A percentile compares a stretch with the other conserved stretches of the same genome.
Evolutionary conservation across 495 filamentous ascomycete genomes (phyloP).

Genomic region (Penicillium angulare): DNA sequence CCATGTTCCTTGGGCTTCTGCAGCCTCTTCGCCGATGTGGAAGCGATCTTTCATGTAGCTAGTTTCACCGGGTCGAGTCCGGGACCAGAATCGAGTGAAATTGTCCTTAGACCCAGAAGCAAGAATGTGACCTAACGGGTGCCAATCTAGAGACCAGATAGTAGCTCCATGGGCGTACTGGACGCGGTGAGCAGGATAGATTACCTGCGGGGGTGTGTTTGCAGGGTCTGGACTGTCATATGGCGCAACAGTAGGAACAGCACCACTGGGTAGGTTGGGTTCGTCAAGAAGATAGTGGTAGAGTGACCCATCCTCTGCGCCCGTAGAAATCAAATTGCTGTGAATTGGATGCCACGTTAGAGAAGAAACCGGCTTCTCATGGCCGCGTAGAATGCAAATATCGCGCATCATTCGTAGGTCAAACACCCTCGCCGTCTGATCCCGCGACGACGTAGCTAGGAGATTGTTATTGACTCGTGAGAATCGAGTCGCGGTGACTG

Average conservation of each 20-base stretch:
- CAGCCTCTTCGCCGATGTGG: conserved; percentile 90
- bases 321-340: conserved; percentile 81
- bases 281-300: conserved; percentile 93
- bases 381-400: conserved; percentile 83
- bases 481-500: conserved; percentile 84
- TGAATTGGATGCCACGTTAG: conserved; percentile 94
- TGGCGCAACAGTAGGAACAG: conserved; percentile 64
- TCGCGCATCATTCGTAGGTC: conserved; percentile 98
- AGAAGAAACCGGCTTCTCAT: conserved; percentile 93
- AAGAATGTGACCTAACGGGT: conserved; percentile 91
- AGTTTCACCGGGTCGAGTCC: conserved; percentile 80
- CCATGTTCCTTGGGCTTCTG: conserved; percentile 90
- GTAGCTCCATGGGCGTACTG: conserved; percentile 87
- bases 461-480: conserved; percentile 78
- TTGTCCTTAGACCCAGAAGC: conserved; percentile 99
- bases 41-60: conserved; percentile 83
- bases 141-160: conserved; percentile 97
- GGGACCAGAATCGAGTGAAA: conserved; percentile 93
- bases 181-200: conserved; percentile 82
- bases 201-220: conserved; percentile 76
- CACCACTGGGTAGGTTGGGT: conserved; percentile 73
- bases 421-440: conserved; percentile 88
- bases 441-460: conserved; percentile 86
- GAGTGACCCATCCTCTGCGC: conserved; percentile 82
- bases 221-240: conserved; percentile 79